Evolutionary conservation across 2,329 filamentous ascomycete species (phyloP).

Genomic region (Emmonsia crescens): DNA sequence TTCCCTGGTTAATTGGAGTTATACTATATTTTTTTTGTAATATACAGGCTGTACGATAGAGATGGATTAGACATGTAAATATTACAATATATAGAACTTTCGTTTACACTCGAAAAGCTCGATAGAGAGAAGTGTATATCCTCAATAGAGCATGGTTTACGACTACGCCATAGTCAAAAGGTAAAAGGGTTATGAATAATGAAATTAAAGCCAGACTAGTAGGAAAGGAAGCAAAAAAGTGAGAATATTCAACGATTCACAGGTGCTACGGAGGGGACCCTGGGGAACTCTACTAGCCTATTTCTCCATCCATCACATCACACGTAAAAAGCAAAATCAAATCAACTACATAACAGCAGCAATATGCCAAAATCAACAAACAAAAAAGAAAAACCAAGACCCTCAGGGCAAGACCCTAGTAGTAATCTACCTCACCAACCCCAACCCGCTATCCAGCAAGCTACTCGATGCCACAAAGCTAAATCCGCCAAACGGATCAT

Average conservation of each 20-base stretch:
- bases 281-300: not conserved
- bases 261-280: not conserved
- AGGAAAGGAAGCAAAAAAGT: not conserved
- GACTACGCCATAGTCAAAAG: not conserved
- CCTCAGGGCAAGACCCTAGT: not conserved
- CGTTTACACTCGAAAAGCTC: not conserved
- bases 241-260: not conserved
- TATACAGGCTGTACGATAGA: not conserved
- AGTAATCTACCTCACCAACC: slow-evolving; percentile 9
- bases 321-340: not conserved
- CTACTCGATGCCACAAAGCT: slow-evolving; percentile 40
- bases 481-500: slow-evolving; percentile 38
- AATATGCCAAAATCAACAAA: not conserved
- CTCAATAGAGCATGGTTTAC: not conserved
- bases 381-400: not conserved
- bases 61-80: not conserved
- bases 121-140: not conserved
- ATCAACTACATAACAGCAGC: not conserved
- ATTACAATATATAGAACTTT: not conserved
- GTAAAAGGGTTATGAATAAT: not conserved
- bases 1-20: not conserved
- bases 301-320: not conserved
- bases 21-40: not conserved
- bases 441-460: slow-evolving; percentile 32
- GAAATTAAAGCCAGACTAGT: not conserved